Evolutionary conservation across 139 green algal genomes (phyloP), one percentile per base, ranked within the genome.

Genomic region (Tetraselmis chui): DNA sequence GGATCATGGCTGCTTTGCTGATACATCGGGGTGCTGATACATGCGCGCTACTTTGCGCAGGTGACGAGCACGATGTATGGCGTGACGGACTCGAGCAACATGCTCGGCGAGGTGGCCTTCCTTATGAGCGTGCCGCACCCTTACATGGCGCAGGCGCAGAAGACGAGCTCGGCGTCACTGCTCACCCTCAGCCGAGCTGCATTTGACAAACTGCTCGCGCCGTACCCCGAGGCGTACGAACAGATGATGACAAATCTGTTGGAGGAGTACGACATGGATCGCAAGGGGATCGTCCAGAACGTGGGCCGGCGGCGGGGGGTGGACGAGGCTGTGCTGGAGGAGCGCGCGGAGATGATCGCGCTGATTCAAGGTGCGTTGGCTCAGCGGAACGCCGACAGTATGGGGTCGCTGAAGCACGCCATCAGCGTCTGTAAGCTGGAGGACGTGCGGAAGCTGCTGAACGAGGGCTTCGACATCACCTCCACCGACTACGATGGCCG

Each of bases 61-160:
- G 45, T 67, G 45, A 67, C 45, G 11, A 67, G 11, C 45, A 67
- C 45, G 11, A 67, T 67, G 45, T 67, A 67, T 67, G 45, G 45
- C 45, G 45, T 67, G 45, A 67, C 45, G 11, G 45, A 67, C 18
- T 67, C 45, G 18, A 18, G 11, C 45, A 82, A 77, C 29, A 76
- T 84, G 5, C 30, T 30, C 32, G 79, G 83, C 28, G 82, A 86
- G 32, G 78, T 86, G 32, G 78, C 85, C n/a, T 88, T 88, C 79
- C 87, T 88, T 24, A 88, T 88, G 82, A 77, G 81, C 75, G 80
- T 88, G 23, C 78, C 85, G 29, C 82, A 88, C 45, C 85, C 85
- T 29, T 59, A 67, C 45, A 79, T 29, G 2, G 32, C 29, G 0
- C 83, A 86, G 18, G 45, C 45, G 11, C 76, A 80, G 23, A 76